phyloP scores from a whole-genome alignment of 1,284 basidiomycete species.

The Termitomyces sp. region DNA sequence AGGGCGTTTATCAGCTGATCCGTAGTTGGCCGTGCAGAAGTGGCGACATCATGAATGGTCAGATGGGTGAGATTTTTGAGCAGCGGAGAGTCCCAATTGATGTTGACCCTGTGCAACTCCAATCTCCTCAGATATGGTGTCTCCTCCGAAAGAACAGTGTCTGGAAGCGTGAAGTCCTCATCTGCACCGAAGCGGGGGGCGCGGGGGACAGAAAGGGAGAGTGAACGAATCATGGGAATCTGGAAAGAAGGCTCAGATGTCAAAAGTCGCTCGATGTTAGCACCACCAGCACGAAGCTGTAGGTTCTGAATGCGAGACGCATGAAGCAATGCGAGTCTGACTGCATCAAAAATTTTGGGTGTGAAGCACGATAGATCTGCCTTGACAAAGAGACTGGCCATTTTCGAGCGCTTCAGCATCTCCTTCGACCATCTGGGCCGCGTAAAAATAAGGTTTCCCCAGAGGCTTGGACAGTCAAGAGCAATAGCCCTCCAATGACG shows the following conservation, averaged over 20 bases:
- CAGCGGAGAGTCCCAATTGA: constrained; percentile 21
- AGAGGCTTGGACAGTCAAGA: constrained; percentile 18
- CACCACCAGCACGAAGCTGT: constrained; percentile 13
- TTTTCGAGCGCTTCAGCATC: constrained; percentile 25
- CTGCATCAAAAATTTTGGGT: constrained; percentile 17
- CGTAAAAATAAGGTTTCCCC: constrained; percentile 17
- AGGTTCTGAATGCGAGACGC: constrained; percentile 15
- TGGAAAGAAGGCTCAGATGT: constrained; percentile 7
- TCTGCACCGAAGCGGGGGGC: constrained; percentile 10
- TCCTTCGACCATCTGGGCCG: constrained; percentile 20
- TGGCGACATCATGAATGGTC: constrained; percentile 16
- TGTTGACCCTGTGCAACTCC: constrained; percentile 18
- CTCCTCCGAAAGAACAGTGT: constrained; percentile 11
- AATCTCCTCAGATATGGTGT: constrained; percentile 17
- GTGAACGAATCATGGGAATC: constrained; percentile 16
- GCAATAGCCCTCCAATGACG: constrained; percentile 21
- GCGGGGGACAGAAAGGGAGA: constrained; percentile 14
- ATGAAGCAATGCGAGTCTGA: constrained; percentile 17
- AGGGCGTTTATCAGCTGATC: constrained; percentile 20
- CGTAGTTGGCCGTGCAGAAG: constrained; percentile 15
- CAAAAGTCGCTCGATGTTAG: constrained; percentile 15
- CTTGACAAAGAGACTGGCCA: constrained; percentile 19
- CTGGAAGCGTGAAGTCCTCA: constrained; percentile 14
- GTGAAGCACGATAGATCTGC: constrained; percentile 17
- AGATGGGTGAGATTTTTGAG: constrained; percentile 22